Conservation (phyloP, 2,329 filamentous ascomycete species). For the Ceratocystis variospora region DNA sequence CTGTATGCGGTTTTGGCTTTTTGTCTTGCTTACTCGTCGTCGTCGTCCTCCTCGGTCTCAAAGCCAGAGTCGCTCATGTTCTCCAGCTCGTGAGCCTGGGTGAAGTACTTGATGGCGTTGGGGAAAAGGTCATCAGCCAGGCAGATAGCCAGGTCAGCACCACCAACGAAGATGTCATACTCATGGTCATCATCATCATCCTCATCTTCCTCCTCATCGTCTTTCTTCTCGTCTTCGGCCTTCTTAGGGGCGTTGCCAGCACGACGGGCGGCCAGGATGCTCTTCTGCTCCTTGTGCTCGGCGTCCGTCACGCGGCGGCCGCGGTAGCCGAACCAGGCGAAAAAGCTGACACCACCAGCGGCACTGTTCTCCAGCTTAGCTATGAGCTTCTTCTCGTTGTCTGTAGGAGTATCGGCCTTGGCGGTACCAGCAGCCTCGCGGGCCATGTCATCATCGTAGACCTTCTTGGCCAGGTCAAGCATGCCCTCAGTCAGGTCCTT, state of each 20-base stretch:
- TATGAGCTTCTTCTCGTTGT: conserved; percentile 37
- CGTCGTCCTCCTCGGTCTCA: conserved; percentile 39
- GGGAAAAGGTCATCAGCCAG: conserved; percentile 84
- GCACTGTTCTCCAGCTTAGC: conserved; percentile 46
- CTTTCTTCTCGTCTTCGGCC: conserved; percentile 40
- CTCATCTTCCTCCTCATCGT: conserved; percentile 45
- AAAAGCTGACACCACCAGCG: conserved; percentile 63
- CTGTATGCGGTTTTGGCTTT: not conserved
- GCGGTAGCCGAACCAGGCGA: conserved; percentile 74
- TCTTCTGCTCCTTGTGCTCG: conserved; percentile 51
- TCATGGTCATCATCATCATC: conserved; percentile 50
- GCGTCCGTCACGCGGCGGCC: conserved; percentile 56
- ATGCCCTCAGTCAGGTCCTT: conserved; percentile 76
- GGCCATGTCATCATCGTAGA: conserved; percentile 50
- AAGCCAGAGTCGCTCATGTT: conserved; percentile 56
- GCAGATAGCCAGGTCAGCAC: conserved; percentile 66
- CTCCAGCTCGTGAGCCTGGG: conserved; percentile 63
- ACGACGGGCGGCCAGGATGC: conserved; percentile 38
- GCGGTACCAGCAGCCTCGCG: conserved; percentile 29
- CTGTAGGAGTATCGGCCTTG: conserved; percentile 29
- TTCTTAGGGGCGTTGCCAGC: conserved; percentile 30
- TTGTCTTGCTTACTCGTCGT: conserved; percentile 22
- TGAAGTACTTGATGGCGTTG: conserved; percentile 78
- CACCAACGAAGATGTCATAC: conserved; percentile 76
- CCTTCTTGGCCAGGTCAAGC: conserved; percentile 55